Percentiles rank a stretch among this genome's conserved stretches.
Evolutionary conservation across 2,329 filamentous ascomycete species (phyloP).

Genomic region (Sarocladium oryzae): DNA sequence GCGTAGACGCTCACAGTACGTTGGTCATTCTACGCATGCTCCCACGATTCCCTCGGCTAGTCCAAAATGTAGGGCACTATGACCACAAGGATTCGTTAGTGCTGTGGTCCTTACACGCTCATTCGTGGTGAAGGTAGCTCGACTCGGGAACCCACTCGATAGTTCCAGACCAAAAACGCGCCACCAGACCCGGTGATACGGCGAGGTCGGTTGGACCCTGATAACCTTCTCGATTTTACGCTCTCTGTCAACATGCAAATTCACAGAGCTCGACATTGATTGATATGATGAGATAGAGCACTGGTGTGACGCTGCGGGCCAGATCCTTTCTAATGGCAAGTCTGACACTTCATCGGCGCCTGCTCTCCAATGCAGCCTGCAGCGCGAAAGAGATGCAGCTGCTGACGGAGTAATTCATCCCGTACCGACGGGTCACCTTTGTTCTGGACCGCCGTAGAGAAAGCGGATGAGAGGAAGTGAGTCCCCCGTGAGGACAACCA

Average conservation of each 20-base stretch:
- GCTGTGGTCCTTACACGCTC: neutral
- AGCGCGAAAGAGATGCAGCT: neutral
- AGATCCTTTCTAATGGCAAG: neutral
- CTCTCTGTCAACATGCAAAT: neutral
- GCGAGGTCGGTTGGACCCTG: slow-evolving; percentile 3
- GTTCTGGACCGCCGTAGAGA: neutral
- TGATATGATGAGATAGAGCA: neutral
- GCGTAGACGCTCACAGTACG: no score
- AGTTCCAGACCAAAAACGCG: neutral
- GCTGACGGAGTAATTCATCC: neutral
- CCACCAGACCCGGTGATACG: neutral
- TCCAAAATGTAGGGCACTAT: neutral
- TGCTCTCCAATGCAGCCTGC: neutral
- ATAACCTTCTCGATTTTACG: neutral
- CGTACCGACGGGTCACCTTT: neutral
- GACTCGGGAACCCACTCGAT: slow-evolving; percentile 7
- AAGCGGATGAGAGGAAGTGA: neutral
- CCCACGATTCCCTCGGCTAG: slow-evolving; percentile 1
- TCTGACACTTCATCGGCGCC: neutral
- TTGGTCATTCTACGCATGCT: no score
- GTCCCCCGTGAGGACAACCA: neutral
- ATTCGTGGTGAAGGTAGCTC: neutral
- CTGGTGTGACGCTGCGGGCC: no score
- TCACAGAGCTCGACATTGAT: neutral
- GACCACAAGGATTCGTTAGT: neutral